Percentiles rank a stretch among this genome's conserved stretches.
Conservation (phyloP, 129 eudicot species). For the Saposhnikovia divaricata region DNA sequence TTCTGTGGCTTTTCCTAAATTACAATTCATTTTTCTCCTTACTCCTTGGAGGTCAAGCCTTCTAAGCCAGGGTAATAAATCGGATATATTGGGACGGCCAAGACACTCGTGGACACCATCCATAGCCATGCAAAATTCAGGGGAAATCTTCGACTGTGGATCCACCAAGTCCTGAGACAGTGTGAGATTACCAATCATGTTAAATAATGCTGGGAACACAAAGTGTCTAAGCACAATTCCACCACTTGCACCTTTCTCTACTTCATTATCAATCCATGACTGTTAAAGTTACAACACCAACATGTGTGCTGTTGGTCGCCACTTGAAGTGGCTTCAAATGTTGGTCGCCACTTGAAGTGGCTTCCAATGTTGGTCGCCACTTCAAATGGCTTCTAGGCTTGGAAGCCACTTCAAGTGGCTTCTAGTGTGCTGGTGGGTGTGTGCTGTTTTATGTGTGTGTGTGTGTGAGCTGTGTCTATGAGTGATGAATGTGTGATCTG, state of each 20-base stretch:
- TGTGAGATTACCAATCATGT: neutral
- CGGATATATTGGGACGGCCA: neutral
- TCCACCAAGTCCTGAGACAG: neutral
- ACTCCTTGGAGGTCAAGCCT: neutral
- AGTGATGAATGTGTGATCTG: no score
- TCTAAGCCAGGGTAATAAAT: neutral
- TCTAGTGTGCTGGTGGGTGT: no score
- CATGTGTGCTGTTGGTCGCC: no score
- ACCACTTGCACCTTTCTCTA: neutral
- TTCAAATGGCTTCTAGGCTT: no score
- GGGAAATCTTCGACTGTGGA: neutral
- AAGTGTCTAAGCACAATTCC: neutral
- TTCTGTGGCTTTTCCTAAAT: neutral
- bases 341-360: no score
- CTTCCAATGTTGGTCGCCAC: no score
- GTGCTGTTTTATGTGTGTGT: no score
- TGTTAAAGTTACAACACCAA: no score
- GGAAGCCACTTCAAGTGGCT: no score
- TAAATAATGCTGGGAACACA: neutral
- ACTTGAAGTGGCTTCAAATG: no score
- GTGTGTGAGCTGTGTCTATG: no score
- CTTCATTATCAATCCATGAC: neutral
- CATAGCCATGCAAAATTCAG: neutral
- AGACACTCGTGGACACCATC: neutral
- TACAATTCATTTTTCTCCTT: neutral